Conservation (phyloP, 208 protist genomes). For the Leishmania guyanensis region DNA sequence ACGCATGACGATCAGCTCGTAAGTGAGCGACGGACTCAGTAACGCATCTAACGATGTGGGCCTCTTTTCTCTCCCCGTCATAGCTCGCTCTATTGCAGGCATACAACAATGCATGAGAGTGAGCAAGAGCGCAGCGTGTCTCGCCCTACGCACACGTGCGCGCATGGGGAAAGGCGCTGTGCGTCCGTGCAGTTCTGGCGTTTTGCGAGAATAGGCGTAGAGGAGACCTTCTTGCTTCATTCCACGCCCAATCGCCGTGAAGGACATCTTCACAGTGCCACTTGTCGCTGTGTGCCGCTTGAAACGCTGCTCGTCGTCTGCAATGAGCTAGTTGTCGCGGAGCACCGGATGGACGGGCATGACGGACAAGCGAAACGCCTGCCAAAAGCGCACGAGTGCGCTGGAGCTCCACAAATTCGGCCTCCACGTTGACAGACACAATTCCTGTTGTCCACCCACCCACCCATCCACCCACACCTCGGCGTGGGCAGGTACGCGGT, state of each 20-base stretch:
- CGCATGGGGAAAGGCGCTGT: not conserved
- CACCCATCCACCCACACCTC: not conserved
- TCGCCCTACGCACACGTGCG: no score
- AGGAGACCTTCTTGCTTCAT: slow-evolving; percentile 58
- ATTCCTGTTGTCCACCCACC: slow-evolving; percentile 41
- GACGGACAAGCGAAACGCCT: slow-evolving; percentile 59
- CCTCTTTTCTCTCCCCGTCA: not conserved
- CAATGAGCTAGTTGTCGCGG: slow-evolving; percentile 83
- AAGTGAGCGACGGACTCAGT: not conserved
- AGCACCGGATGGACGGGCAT: slow-evolving; percentile 85
- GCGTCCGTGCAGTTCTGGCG: not conserved
- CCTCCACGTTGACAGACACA: slow-evolving; percentile 79
- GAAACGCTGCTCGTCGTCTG: slow-evolving; percentile 77
- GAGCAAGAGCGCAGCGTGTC: not conserved
- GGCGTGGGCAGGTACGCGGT: slow-evolving; percentile 81
- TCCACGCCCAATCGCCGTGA: slow-evolving; percentile 75
- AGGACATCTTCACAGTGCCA: slow-evolving; percentile 69
- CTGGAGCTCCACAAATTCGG: slow-evolving; percentile 81
- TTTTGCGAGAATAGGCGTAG: slow-evolving; percentile 15
- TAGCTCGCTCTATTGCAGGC: not conserved
- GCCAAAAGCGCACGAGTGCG: slow-evolving; percentile 58
- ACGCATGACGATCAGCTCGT: not conserved
- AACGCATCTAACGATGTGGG: not conserved
- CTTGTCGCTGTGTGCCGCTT: slow-evolving; percentile 81
- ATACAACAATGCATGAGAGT: not conserved